Conservation (phyloP, 106 monocot species). For the Dioscorea zingiberensis region DNA sequence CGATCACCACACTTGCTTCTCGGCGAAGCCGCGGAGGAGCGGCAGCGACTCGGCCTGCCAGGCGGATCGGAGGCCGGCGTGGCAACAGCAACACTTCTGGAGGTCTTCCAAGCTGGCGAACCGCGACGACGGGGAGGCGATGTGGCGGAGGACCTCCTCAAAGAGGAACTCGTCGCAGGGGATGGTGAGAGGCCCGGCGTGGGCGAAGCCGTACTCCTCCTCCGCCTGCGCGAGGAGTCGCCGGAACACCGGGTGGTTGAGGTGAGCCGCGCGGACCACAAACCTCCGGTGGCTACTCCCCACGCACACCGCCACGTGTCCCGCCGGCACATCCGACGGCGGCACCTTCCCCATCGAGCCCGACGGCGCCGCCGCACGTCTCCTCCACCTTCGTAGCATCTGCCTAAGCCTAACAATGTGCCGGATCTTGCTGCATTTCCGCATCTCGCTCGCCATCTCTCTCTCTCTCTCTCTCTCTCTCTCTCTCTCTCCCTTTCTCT, state of each 20-base stretch:
- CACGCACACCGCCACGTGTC: slow-evolving; percentile 62
- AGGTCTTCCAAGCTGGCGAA: slow-evolving; percentile 2
- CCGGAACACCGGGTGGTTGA: slow-evolving; percentile 65
- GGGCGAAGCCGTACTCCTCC: slow-evolving; percentile 70
- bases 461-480: background rate
- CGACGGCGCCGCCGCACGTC: slow-evolving; percentile 22
- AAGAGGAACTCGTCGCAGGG: slow-evolving; percentile 58
- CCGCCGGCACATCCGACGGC: slow-evolving; percentile 40
- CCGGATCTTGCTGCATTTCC: slow-evolving; percentile 13
- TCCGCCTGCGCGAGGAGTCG: slow-evolving; percentile 47
- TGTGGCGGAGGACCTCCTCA: slow-evolving; percentile 37
- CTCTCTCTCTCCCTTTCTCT: too few relatives aligned
- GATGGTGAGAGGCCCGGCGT: slow-evolving; percentile 40
- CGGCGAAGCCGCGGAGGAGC: slow-evolving; percentile 18
- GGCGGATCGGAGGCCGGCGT: background rate
- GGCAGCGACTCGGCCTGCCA: slow-evolving; percentile 29
- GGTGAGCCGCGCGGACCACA: slow-evolving; percentile 47
- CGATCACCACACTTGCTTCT: slow-evolving; percentile 20
- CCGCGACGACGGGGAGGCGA: slow-evolving; percentile 9
- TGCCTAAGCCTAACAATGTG: slow-evolving; percentile 6
- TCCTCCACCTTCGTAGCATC: slow-evolving; percentile 27
- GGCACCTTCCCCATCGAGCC: background rate
- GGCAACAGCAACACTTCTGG: background rate
- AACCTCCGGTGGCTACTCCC: slow-evolving; percentile 34
- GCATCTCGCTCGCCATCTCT: background rate